Base-by-base conservation (phyloP, 768 basidiomycete species). In the Suillus subaureus region DNA sequence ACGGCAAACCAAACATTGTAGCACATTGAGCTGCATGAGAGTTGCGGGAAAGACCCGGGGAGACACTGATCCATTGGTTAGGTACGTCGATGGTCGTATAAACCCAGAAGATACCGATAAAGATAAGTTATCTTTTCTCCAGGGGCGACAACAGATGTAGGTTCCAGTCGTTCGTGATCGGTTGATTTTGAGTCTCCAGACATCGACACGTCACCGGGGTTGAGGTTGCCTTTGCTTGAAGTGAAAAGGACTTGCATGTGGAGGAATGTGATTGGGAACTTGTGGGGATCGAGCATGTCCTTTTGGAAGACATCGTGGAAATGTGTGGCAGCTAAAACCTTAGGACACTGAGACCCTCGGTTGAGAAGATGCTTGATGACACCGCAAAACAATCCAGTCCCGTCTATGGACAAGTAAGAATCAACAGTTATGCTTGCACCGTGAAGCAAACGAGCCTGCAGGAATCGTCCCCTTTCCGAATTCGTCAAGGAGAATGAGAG, bases 381-480 rank as follows among this genome's bases (percentile, higher is more conserved):
- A 45, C 93, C 96, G 67, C 92, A 95, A 70, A 99, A 92, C 33
- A 99, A 80, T 6, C 95, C 96, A 33, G 96, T 93, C 11, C 97
- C 97, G 72, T 99, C 97, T 91, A 52, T 61, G 60, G 56, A 69
- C 39, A 31, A 54, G 63, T 58, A 40, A 60, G 58, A 42, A 67
- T 58, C 56, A 31, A 56, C 40, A 51, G 26, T 54, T 40, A 51
- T 65, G n/a, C 64, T 21, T 42, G 45, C 52, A 39, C 26, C 54
- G 55, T 58, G 42, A 31, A 49, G 64, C 33, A 49, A 60, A 86
- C 87, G 71, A 82, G 85, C 93, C 94, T 84, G 91, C 86, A 56
- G 91, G 80, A 13, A 90, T 77, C 2, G 95, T 97, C 35, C 97
- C 97, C 77, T 98, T 99, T 35, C 97, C 97, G 67, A 98, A 98